A percentile compares a stretch with the other conserved stretches of the same genome.
These are phyloP conservation scores for Euclidium syriacum DNA, from an alignment of 345 rosid species.

Conservation along the genomic window DNA sequence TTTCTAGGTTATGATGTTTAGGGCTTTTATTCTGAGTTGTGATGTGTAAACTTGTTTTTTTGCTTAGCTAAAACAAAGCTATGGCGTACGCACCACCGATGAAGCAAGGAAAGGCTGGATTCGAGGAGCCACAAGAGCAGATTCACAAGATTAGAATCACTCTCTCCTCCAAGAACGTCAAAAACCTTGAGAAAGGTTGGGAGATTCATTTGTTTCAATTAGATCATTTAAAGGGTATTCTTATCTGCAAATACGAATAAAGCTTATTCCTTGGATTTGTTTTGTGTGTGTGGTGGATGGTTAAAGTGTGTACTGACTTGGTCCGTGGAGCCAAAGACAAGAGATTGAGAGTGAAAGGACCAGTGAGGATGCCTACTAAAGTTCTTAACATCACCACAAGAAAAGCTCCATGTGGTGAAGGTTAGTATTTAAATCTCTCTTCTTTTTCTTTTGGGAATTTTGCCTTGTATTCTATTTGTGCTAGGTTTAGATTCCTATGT, in stretches of 20 bases:
- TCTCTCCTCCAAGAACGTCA: slow-evolving; percentile 55
- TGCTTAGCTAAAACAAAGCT: not conserved
- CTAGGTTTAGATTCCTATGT: no score
- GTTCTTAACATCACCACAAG: slow-evolving; percentile 44
- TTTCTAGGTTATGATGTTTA: no score
- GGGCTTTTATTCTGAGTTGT: no score
- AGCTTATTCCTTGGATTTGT: no score
- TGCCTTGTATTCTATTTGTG: no score
- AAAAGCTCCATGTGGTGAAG: slow-evolving; percentile 50
- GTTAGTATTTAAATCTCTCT: slow-evolving; percentile 1
- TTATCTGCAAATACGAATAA: no score
- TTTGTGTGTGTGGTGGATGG: no score
- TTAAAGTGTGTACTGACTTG: slow-evolving; percentile 41
- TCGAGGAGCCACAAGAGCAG: slow-evolving; percentile 55
- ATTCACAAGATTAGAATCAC: slow-evolving; percentile 64
- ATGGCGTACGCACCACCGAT: slow-evolving; percentile 35
- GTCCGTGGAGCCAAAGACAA: slow-evolving; percentile 51
- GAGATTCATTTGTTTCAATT: no score
- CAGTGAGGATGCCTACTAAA: slow-evolving; percentile 48
- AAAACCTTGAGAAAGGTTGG: slow-evolving; percentile 58
- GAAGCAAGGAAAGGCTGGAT: slow-evolving; percentile 45
- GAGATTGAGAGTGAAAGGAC: slow-evolving; percentile 46
- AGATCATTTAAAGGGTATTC: no score
- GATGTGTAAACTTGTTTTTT: no score
- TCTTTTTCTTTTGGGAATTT: no score